phyloP scores from a whole-genome alignment of 805 yeast species.

The Starmerella davenportii region DNA sequence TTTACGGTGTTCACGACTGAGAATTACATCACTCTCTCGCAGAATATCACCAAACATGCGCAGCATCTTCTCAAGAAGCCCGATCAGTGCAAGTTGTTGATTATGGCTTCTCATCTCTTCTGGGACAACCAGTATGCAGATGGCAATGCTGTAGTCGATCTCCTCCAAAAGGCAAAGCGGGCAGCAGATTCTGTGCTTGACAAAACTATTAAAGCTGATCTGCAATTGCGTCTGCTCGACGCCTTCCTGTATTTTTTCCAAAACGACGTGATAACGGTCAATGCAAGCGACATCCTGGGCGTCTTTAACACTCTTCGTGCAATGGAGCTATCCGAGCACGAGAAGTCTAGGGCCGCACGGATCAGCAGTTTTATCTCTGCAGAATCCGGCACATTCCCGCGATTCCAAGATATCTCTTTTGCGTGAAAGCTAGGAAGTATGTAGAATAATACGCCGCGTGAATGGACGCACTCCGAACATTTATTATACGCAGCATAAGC shows the following conservation, averaged over 20 bases:
- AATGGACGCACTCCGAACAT: no score
- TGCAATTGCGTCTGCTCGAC: constrained; percentile 79
- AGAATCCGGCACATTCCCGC: constrained; percentile 51
- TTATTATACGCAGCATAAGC: no score
- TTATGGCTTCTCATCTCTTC: constrained; percentile 80
- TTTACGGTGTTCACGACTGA: constrained; percentile 38
- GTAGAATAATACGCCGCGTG: no score
- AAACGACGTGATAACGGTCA: constrained; percentile 55
- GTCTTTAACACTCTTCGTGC: constrained; percentile 22
- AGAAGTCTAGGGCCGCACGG: constrained; percentile 39
- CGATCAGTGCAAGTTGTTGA: constrained; percentile 86
- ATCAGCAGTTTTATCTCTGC: constrained; percentile 52
- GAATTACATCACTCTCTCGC: constrained; percentile 64
- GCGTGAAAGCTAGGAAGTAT: no score
- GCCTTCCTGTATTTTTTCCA: constrained; percentile 71
- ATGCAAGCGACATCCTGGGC: constrained; percentile 35
- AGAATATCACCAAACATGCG: constrained; percentile 72
- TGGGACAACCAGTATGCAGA: constrained; percentile 9
- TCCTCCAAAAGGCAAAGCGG: constrained; percentile 70
- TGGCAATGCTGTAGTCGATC: constrained; percentile 59
- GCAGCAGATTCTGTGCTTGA: constrained; percentile 94
- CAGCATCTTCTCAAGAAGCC: constrained; percentile 77
- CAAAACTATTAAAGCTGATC: constrained; percentile 47
- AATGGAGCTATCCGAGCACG: constrained; percentile 22
- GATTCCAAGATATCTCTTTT: constrained; percentile 28